Percentiles rank a stretch among this genome's conserved stretches.
These are phyloP conservation scores for Cutaneotrichosporon cyanovorans DNA, from an alignment of 1,284 basidiomycete genomes.

Conservation along the genomic window DNA sequence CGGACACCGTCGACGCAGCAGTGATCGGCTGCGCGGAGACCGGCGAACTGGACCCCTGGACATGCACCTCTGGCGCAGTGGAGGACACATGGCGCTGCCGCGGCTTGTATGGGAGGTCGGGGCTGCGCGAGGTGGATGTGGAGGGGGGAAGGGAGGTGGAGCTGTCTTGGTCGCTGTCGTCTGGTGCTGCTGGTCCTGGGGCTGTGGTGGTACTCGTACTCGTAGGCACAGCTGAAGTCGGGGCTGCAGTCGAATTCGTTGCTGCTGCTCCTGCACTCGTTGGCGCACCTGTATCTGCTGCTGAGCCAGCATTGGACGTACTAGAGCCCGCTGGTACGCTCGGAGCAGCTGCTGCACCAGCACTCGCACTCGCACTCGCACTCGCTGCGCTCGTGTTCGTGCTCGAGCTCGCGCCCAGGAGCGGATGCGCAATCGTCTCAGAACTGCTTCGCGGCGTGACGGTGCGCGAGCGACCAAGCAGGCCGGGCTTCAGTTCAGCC, in stretches of 20 bases:
- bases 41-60: not conserved
- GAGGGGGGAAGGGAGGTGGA: not conserved
- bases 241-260: too few species aligned
- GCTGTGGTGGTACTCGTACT: too few species aligned
- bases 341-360: not conserved
- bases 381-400: constrained; percentile 16
- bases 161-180: not conserved
- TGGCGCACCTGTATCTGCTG: too few species aligned
- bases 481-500: constrained; percentile 18
- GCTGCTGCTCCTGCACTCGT: too few species aligned
- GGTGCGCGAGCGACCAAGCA: constrained; percentile 22
- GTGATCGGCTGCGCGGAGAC: not conserved
- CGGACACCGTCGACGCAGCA: not conserved
- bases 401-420: constrained; percentile 19
- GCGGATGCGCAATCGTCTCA: constrained; percentile 35
- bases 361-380: not conserved
- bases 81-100: constrained; percentile 3
- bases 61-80: not conserved
- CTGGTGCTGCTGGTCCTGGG: too few species aligned
- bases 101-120: constrained; percentile 11
- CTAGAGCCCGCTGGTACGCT: too few species aligned
- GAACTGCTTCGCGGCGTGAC: constrained; percentile 1
- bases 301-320: too few species aligned
- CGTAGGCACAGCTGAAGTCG: too few species aligned
- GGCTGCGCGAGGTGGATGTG: not conserved